phyloP scores from a whole-genome alignment of 768 basidiomycete genomes.

The Termitomyces sp. region DNA sequence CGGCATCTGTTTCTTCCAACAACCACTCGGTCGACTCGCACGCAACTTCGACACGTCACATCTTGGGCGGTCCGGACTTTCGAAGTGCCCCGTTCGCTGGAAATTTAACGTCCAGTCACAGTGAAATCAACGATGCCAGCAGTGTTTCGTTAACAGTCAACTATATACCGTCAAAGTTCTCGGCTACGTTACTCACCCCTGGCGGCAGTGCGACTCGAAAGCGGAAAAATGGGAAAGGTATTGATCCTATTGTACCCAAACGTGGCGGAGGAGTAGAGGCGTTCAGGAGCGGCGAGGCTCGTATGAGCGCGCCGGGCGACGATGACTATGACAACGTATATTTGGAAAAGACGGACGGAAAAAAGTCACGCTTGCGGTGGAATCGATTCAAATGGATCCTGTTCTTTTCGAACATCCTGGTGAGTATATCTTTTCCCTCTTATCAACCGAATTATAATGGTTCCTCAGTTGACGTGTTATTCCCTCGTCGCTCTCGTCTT shows the following conservation, averaged over 20 bases:
- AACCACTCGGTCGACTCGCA: constrained; percentile 40
- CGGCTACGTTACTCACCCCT: constrained; percentile 33
- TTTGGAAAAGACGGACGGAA: constrained; percentile 24
- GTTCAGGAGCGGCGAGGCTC: constrained; percentile 33
- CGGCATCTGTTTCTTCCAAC: constrained; percentile 31
- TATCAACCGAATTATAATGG: not conserved
- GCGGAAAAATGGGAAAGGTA: constrained; percentile 17
- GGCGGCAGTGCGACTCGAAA: constrained; percentile 21
- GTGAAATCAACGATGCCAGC: constrained; percentile 12
- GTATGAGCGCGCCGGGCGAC: constrained; percentile 38
- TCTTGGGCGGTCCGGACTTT: constrained; percentile 31
- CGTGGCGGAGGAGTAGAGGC: constrained; percentile 60
- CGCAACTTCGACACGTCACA: constrained; percentile 43
- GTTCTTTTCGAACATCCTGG: constrained; percentile 57
- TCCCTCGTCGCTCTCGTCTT: constrained; percentile 57
- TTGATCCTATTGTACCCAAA: constrained; percentile 41
- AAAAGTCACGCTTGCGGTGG: constrained; percentile 53
- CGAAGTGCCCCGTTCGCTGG: constrained; percentile 34
- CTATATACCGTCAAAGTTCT: constrained; percentile 66
- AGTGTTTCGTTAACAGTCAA: constrained; percentile 36
- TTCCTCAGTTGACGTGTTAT: constrained; percentile 43
- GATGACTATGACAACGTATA: constrained; percentile 40
- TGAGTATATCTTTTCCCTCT: constrained; percentile 18
- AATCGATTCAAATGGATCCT: constrained; percentile 83
- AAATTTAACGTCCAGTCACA: constrained; percentile 4